Percentiles rank a stretch among this genome's conserved stretches.
phyloP scores from a whole-genome alignment of 257 asterid species.

The Nicotiana undulata region DNA sequence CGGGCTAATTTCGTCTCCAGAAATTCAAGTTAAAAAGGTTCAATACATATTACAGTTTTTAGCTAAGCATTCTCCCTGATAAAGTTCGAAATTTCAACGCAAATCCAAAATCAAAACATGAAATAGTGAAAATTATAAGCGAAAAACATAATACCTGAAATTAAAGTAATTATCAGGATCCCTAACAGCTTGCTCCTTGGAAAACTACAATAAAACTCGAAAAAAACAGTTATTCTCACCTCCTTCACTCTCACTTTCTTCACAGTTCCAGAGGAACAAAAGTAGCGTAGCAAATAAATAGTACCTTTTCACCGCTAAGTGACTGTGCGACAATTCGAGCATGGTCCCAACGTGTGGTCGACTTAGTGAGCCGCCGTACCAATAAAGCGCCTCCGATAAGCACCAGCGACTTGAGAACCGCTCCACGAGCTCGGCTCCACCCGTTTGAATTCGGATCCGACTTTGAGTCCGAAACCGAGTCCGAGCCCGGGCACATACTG shows the following conservation, averaged over 20 bases:
- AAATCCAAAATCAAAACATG: neutral
- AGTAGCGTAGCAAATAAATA: neutral
- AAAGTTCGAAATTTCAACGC: neutral
- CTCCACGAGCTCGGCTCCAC: conserved; percentile 75
- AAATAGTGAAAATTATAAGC: too few relatives aligned
- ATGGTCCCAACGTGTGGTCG: conserved; percentile 98
- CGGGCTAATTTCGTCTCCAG: neutral
- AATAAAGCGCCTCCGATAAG: conserved; percentile 83
- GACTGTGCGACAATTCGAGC: conserved; percentile 85
- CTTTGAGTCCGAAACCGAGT: conserved; percentile 43
- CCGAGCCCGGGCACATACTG: conserved; percentile 59
- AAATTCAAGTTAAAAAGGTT: neutral
- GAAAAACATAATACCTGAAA: conserved; percentile 49
- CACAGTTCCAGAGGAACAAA: neutral
- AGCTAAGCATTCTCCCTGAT: neutral
- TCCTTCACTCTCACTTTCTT: neutral
- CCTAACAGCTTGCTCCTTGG: conserved; percentile 89
- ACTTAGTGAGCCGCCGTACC: conserved; percentile 86
- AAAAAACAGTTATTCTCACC: neutral
- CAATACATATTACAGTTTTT: neutral
- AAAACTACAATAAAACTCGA: conserved; percentile 42
- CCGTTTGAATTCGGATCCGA: conserved; percentile 49
- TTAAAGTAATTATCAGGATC: conserved; percentile 95
- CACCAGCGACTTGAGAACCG: conserved; percentile 63
- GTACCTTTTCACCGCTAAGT: conserved; percentile 89